Percentiles rank a stretch among this genome's conserved stretches.
Evolutionary conservation across 331 rosid genomes (phyloP).

Genomic region (Stylosanthes scabra): DNA sequence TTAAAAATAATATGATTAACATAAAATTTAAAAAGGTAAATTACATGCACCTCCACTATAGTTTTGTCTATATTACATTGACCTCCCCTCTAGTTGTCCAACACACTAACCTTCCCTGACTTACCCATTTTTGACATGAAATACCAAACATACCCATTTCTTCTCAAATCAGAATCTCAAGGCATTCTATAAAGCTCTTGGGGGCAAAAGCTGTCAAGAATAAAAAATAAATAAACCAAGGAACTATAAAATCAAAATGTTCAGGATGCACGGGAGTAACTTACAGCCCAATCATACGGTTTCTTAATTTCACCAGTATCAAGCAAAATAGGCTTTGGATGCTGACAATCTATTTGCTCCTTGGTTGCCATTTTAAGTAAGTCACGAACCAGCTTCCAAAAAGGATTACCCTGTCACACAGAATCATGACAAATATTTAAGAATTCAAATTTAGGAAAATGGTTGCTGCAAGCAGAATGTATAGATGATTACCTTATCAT

Average conservation of each 20-base stretch:
- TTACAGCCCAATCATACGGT: conserved; percentile 98
- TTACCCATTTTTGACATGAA: too few relatives aligned
- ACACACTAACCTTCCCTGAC: too few relatives aligned
- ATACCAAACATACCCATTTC: too few relatives aligned
- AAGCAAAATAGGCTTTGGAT: conserved; percentile 88
- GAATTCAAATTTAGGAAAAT: conserved; percentile 1
- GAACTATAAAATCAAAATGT: conserved; percentile 16
- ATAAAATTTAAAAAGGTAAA: too few relatives aligned
- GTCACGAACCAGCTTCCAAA: conserved; percentile 81
- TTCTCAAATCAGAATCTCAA: not conserved
- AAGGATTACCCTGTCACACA: conserved; percentile 72
- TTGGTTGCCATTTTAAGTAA: conserved; percentile 65
- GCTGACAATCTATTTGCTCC: conserved; percentile 81
- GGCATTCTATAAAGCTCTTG: not conserved
- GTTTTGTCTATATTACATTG: too few relatives aligned
- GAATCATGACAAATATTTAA: conserved; percentile 23
- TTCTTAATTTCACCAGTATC: conserved; percentile 91
- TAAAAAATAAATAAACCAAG: conserved; percentile 8
- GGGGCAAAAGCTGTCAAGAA: not conserved
- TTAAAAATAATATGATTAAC: conserved; percentile 29
- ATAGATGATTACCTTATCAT: conserved; percentile 65
- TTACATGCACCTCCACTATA: too few relatives aligned
- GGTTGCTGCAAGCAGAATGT: not conserved
- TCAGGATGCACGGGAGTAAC: conserved; percentile 39
- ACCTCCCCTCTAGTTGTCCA: too few relatives aligned